These are phyloP conservation scores for Cylindrotheca fusiformis DNA, from an alignment of 108 stramenopile species.

Conservation along the genomic window DNA sequence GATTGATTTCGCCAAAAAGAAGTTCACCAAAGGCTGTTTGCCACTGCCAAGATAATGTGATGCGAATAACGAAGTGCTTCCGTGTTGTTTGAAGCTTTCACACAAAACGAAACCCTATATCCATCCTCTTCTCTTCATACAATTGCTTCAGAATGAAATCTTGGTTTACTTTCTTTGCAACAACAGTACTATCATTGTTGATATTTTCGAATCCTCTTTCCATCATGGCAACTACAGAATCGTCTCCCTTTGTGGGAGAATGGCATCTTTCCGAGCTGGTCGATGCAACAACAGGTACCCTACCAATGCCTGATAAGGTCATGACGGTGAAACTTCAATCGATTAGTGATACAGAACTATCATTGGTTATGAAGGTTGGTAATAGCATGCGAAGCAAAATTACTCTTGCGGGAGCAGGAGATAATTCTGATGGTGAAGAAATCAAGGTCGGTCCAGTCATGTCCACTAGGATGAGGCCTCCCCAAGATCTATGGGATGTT, in stretches of 20 bases:
- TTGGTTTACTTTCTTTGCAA: not conserved
- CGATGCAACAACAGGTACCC: not conserved
- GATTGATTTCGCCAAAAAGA: no score
- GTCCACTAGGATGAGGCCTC: not conserved
- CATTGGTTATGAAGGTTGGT: not conserved
- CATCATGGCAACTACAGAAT: not conserved
- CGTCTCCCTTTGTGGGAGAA: not conserved
- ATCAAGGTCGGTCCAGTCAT: not conserved
- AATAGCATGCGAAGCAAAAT: not conserved
- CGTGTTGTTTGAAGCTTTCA: no score
- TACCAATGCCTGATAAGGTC: not conserved
- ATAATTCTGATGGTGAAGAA: not conserved
- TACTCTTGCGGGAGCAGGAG: not conserved
- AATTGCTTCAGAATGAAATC: no score
- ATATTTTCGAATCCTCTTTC: not conserved
- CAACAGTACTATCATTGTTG: not conserved
- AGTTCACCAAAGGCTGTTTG: no score
- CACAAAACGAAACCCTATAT: no score
- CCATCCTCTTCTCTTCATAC: no score
- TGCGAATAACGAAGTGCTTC: no score
- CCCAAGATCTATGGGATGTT: not conserved
- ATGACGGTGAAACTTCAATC: not conserved
- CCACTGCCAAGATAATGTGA: no score
- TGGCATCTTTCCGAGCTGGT: not conserved
- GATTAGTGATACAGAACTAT: not conserved